phyloP scores from a whole-genome alignment of 441 rosid genomes.

The Pelargonium citronellum region DNA sequence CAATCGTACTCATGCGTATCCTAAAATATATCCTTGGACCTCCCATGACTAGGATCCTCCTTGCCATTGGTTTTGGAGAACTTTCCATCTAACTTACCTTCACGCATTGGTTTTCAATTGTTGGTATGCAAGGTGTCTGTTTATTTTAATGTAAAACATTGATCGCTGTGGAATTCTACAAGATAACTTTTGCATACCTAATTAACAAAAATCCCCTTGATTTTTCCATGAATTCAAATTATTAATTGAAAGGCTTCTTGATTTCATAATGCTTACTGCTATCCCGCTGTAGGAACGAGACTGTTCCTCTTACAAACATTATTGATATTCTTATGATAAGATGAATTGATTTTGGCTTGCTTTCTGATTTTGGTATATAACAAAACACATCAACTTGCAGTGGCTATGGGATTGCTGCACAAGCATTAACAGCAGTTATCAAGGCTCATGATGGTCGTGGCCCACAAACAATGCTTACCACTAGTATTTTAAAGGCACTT shows the following conservation, averaged over 20 bases:
- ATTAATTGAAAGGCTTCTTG: neutral
- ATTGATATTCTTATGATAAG: neutral
- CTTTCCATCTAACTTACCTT: neutral
- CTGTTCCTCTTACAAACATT: neutral
- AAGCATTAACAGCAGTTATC: constrained; percentile 76
- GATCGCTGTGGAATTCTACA: neutral
- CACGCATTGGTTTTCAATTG: neutral
- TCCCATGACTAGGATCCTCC: neutral
- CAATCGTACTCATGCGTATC: neutral
- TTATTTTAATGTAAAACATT: neutral
- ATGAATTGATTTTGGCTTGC: neutral
- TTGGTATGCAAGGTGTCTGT: neutral
- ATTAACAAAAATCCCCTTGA: too few relatives aligned
- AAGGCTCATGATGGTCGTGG: constrained; percentile 97
- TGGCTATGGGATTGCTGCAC: constrained; percentile 98
- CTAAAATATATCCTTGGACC: neutral
- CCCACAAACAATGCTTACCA: constrained; percentile 60
- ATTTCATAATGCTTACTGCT: neutral
- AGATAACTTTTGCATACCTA: neutral
- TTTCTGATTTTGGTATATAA: neutral
- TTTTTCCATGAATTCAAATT: neutral
- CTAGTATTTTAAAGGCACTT: constrained; percentile 53
- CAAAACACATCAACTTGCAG: constrained; percentile 38
- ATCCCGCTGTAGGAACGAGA: neutral
- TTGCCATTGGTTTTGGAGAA: neutral